These are phyloP conservation scores for Cardiospermum halicacabum DNA, from an alignment of 345 rosid genomes.

Conservation along the genomic window DNA sequence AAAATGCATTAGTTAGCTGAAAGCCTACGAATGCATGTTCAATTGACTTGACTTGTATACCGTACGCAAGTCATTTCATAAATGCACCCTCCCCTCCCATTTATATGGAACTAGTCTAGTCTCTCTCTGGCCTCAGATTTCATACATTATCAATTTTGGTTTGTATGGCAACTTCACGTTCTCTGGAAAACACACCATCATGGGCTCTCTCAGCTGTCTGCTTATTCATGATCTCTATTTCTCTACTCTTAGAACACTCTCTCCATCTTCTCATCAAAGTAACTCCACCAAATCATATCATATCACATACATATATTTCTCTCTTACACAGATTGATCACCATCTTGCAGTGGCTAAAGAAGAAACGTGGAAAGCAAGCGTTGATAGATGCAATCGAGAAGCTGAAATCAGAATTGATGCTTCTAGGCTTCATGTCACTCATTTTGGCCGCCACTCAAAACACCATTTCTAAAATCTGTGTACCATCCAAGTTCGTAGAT, in stretches of 20 bases:
- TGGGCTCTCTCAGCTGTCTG: conserved; percentile 37
- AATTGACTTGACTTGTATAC: too few relatives aligned
- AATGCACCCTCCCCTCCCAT: too few relatives aligned
- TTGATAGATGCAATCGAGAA: conserved; percentile 17
- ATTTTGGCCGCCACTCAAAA: conserved; percentile 15
- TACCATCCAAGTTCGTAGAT: conserved; percentile 14
- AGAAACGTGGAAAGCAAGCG: conserved; percentile 14
- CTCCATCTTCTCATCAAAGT: conserved; percentile 23
- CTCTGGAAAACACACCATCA: conserved; percentile 32
- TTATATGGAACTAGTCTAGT: too few relatives aligned
- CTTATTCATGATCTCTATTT: conserved; percentile 23
- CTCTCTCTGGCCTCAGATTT: too few relatives aligned
- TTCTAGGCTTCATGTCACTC: conserved; percentile 23
- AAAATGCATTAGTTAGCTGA: too few relatives aligned
- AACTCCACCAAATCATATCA: not conserved
- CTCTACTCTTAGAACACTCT: conserved; percentile 24
- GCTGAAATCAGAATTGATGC: conserved; percentile 28
- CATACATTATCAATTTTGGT: too few relatives aligned
- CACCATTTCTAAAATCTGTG: conserved; percentile 15
- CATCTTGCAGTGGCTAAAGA: conserved; percentile 17
- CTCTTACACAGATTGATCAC: not conserved
- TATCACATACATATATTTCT: too few relatives aligned
- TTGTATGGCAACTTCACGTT: not conserved
- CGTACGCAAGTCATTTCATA: too few relatives aligned
- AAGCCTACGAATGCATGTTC: too few relatives aligned